These are phyloP conservation scores for Astragalus glycyphyllos DNA, from an alignment of 306 rosid genomes.

Conservation along the genomic window DNA sequence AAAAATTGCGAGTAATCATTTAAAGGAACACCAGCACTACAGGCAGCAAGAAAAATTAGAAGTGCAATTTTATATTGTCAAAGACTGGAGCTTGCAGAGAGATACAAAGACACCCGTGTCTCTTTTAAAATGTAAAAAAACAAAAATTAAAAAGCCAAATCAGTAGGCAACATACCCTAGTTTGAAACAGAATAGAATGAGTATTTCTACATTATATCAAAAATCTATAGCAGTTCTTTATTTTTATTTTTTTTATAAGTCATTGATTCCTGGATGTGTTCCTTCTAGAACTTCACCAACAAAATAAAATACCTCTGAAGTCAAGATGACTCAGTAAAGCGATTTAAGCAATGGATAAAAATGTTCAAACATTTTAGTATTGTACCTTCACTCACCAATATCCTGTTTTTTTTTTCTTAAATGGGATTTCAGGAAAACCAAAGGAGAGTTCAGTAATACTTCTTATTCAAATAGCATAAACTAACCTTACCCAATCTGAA, in stretches of 20 bases:
- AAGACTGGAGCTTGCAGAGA: background rate
- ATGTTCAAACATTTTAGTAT: background rate
- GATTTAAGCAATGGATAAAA: constrained; percentile 16
- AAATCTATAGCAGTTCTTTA: background rate
- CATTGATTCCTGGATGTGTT: constrained; percentile 14
- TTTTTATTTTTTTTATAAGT: background rate
- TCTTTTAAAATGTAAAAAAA: background rate
- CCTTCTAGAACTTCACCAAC: constrained; percentile 22
- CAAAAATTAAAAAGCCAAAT: constrained; percentile 3
- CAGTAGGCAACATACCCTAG: constrained; percentile 7
- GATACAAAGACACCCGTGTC: background rate
- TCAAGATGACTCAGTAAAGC: constrained; percentile 28
- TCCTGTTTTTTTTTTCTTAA: background rate
- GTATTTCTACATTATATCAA: constrained; percentile 8
- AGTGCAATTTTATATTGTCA: background rate
- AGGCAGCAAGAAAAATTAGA: constrained; percentile 21
- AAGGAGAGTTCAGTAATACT: background rate
- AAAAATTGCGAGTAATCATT: constrained; percentile 23
- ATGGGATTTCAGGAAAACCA: constrained; percentile 17
- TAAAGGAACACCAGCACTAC: constrained; percentile 26
- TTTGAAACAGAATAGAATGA: background rate
- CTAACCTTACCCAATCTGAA: constrained; percentile 91
- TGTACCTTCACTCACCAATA: constrained; percentile 27
- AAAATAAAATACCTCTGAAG: constrained; percentile 4
- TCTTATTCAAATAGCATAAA: constrained; percentile 27